These are phyloP conservation scores for Suhomyces taliae DNA, from an alignment of 1,139 yeast species.

Conservation along the genomic window DNA sequence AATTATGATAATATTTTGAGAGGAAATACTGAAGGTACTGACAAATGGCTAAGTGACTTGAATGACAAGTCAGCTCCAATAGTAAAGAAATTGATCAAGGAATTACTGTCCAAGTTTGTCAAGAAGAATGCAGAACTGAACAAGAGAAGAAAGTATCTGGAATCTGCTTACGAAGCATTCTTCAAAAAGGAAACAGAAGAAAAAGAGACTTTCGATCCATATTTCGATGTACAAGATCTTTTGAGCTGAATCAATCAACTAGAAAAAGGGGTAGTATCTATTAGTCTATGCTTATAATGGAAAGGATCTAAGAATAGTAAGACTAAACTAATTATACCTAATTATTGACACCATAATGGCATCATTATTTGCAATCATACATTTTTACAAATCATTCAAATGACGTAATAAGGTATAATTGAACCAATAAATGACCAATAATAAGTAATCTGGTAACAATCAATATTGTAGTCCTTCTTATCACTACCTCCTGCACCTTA, in stretches of 20 bases:
- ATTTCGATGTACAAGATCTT: slow-evolving; percentile 34
- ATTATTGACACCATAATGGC: not conserved
- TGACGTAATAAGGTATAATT: not conserved
- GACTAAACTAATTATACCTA: not conserved
- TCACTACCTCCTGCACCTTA: not conserved
- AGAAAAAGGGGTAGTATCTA: not conserved
- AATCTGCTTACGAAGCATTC: slow-evolving; percentile 10
- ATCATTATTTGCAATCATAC: too few relatives aligned
- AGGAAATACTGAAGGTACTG: slow-evolving; percentile 15
- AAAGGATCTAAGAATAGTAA: not conserved
- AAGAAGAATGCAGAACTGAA: slow-evolving; percentile 15
- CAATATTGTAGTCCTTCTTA: not conserved
- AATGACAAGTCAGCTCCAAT: slow-evolving; percentile 14
- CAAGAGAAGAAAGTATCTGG: slow-evolving; percentile 16
- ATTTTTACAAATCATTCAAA: too few relatives aligned
- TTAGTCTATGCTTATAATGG: not conserved
- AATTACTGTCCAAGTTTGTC: slow-evolving; percentile 21
- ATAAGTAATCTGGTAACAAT: not conserved
- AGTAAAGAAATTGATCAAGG: slow-evolving; percentile 21
- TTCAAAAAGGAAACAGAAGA: slow-evolving; percentile 13
- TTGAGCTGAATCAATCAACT: not conserved
- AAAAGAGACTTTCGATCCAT: slow-evolving; percentile 24
- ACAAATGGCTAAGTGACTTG: slow-evolving; percentile 20
- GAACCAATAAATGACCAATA: not conserved
- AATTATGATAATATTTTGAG: slow-evolving; percentile 32